Evolutionary conservation across 352 stramenopile genomes (phyloP).

Genomic region (Phytopythium boreale): DNA sequence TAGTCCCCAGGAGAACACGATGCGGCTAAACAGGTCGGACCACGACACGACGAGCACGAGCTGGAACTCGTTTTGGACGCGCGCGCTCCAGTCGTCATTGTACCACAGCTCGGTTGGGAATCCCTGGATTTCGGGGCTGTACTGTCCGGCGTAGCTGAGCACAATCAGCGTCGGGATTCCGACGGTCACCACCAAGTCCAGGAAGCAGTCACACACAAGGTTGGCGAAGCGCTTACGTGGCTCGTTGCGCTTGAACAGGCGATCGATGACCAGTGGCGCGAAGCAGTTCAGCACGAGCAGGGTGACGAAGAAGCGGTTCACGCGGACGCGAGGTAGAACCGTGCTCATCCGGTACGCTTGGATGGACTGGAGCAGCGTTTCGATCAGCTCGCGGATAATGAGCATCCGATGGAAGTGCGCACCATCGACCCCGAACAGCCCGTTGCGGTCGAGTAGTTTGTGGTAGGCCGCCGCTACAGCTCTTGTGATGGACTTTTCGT

Average conservation of each 20-base stretch:
- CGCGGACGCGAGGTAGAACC: constrained; percentile 20
- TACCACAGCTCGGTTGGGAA: constrained; percentile 18
- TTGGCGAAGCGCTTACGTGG: constrained; percentile 15
- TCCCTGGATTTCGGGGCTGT: constrained; percentile 4
- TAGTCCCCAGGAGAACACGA: constrained; percentile 19
- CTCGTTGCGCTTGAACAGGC: constrained; percentile 12
- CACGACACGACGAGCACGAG: constrained; percentile 24
- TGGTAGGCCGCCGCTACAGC: constrained; percentile 3
- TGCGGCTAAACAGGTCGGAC: constrained; percentile 15
- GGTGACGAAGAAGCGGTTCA: constrained; percentile 30
- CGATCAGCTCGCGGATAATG: constrained; percentile 25
- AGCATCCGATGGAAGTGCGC: constrained; percentile 25
- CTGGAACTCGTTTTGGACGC: constrained; percentile 16
- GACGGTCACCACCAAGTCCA: constrained; percentile 16
- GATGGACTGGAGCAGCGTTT: constrained; percentile 22
- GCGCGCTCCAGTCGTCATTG: constrained; percentile 23
- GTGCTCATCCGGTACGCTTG: constrained; percentile 31
- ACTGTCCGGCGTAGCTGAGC: constrained; percentile 11
- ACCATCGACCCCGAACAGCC: constrained; percentile 21
- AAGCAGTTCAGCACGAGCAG: constrained; percentile 34
- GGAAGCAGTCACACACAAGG: constrained; percentile 18
- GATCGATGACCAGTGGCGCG: constrained; percentile 6
- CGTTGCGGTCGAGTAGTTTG: constrained; percentile 12
- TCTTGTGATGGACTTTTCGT: background rate
- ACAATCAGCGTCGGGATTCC: constrained; percentile 12